phyloP scores from a whole-genome alignment of 2,329 filamentous ascomycete genomes.

The Metarhizium anisopliae region DNA sequence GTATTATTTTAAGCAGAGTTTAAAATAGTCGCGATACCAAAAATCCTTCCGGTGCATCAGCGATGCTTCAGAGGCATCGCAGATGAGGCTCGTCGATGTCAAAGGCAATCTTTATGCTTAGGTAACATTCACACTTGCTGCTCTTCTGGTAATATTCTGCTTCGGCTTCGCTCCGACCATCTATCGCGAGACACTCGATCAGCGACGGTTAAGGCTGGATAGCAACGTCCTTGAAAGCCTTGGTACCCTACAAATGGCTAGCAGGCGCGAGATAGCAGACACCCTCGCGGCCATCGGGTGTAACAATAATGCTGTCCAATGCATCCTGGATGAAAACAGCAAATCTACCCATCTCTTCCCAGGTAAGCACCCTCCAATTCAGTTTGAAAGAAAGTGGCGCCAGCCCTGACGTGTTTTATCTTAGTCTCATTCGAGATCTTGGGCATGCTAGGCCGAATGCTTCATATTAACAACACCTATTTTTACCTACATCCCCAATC shows the following conservation, averaged over 20 bases:
- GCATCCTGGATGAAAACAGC: conserved; percentile 28
- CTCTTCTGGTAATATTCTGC: conserved; percentile 15
- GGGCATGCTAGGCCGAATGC: conserved; percentile 44
- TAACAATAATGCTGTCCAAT: conserved; percentile 40
- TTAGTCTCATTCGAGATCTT: conserved; percentile 48
- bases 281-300: conserved; percentile 45
- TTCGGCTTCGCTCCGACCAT: conserved; percentile 49
- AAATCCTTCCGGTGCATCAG: no score
- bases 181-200: conserved; percentile 32
- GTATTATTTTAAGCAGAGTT: no score
- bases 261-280: conserved; percentile 38
- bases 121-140: no score
- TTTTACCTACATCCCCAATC: conserved; percentile 48
- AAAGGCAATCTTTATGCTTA: no score
- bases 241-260: conserved; percentile 38
- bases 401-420: no score
- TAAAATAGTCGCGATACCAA: no score
- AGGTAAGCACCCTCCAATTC: conserved; percentile 21
- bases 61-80: no score
- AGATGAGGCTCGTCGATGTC: no score
- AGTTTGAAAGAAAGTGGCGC: no score
- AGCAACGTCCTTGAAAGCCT: conserved; percentile 33
- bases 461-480: conserved; percentile 39
- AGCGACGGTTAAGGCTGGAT: conserved; percentile 27
- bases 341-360: conserved; percentile 41